Base-by-base conservation (phyloP, 805 yeast species). In the Barnettozyma siamensis region DNA sequence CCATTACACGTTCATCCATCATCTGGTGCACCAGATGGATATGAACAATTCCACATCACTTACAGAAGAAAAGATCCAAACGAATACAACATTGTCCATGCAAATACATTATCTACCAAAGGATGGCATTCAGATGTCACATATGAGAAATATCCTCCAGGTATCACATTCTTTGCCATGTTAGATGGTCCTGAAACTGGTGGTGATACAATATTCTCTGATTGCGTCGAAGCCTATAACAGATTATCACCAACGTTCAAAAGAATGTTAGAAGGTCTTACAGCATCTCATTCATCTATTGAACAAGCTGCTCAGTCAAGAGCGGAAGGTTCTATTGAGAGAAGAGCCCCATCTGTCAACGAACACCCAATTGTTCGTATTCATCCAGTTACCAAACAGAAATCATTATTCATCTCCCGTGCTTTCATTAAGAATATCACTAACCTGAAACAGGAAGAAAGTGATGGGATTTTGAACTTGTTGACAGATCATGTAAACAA, bases 121-220 rank as follows among this genome's bases (percentile, higher is more conserved):
- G 58, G 57, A 7, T 83, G 85, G 84, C 91, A 83, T 61, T 74
- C 85, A 4, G 93, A 83, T 58, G 83, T 80, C 31, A 73, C 86
- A 26, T 83, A 80, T 58, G 89, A 83, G 59, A 69, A 70, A 43
- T 86, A 80, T 58, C 83, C 88, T 7, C 84, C 89, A 12, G 83
- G 83, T 13, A 66, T 74, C 42, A 83, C 94, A 1, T 73, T 80
- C 46, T 78, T 84, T 54, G 68, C 76, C 16, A 76, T 80, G 42
- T 64, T 82, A 36, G 83, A 81, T 44, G 69, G 70, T 28, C 79
- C 78, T 21, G 76, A 72, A 18, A 59, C 77, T 32, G 88, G 91
- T 40, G 93, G 93, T 46, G 93, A 84, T 59, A 84, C 87, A n/a
- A 65, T 82, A 36, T 84, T 82, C 56, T 75, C 85, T n/a, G 86